These are phyloP conservation scores for Tritrichomonas musculus DNA, from an alignment of 208 protist genomes.

Conservation along the genomic window DNA sequence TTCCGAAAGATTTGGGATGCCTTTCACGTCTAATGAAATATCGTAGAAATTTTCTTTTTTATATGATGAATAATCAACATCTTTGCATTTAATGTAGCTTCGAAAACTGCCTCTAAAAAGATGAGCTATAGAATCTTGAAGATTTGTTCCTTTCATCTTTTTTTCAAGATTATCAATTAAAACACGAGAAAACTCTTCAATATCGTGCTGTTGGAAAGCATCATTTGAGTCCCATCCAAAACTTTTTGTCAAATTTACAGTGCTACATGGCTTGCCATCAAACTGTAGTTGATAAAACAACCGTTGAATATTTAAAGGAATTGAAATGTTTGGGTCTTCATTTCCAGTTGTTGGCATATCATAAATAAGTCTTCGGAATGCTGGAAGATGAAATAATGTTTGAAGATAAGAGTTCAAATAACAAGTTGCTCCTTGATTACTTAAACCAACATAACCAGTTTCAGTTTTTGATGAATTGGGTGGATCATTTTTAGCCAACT, in stretches of 20 bases:
- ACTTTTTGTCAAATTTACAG: conserved; percentile 46
- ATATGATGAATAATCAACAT: background rate
- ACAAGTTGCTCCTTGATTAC: conserved; percentile 77
- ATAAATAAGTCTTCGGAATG: conserved; percentile 48
- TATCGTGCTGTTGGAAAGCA: conserved; percentile 72
- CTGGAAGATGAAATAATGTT: conserved; percentile 61
- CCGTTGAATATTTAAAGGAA: conserved; percentile 66
- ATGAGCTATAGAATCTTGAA: conserved; percentile 23
- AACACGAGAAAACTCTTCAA: conserved; percentile 71
- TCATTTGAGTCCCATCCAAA: conserved; percentile 48
- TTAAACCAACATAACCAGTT: conserved; percentile 65
- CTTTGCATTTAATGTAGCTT: background rate
- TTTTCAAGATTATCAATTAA: conserved; percentile 71
- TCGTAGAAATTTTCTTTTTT: background rate
- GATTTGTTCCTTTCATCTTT: conserved; percentile 66
- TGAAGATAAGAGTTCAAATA: conserved; percentile 78
- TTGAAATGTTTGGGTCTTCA: conserved; percentile 1
- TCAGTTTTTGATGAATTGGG: conserved; percentile 38
- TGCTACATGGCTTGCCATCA: conserved; percentile 50
- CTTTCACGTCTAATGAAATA: background rate
- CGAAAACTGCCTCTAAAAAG: background rate
- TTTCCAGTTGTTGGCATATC: background rate
- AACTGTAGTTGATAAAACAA: conserved; percentile 71
- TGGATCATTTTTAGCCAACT: background rate
- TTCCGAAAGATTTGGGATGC: background rate